Percentiles rank a stretch among this genome's conserved stretches.
These are phyloP conservation scores for Colletotrichum lindemuthianum DNA, from an alignment of 2,329 filamentous ascomycete genomes.

Conservation along the genomic window DNA sequence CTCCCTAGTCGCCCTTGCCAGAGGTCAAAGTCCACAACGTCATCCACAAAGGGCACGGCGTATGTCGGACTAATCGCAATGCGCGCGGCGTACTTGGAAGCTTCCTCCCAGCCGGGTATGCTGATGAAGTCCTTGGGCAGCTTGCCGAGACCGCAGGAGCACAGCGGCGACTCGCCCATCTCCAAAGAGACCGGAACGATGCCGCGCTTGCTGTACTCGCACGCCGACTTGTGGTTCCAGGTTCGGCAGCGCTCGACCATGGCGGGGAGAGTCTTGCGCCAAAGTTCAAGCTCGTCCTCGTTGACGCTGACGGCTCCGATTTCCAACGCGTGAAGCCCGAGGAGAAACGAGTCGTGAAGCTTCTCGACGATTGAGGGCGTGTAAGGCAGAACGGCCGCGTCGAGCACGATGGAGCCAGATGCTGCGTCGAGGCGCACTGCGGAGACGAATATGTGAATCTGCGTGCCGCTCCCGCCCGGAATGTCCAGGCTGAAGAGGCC, in stretches of 20 bases:
- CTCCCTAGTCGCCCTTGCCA: slow-evolving; percentile 2
- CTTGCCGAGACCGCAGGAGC: slow-evolving; percentile 56
- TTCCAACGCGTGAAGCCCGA: slow-evolving; percentile 48
- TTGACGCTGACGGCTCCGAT: slow-evolving; percentile 51
- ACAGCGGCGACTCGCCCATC: slow-evolving; percentile 51
- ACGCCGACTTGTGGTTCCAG: slow-evolving; percentile 53
- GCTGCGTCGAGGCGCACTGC: slow-evolving; percentile 56
- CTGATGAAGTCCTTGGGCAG: slow-evolving; percentile 52
- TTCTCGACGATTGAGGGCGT: slow-evolving; percentile 47
- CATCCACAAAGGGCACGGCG: slow-evolving; percentile 54
- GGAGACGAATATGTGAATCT: slow-evolving; percentile 54
- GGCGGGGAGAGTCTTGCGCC: slow-evolving; percentile 56
- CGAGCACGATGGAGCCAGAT: slow-evolving; percentile 53
- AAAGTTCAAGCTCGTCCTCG: slow-evolving; percentile 67
- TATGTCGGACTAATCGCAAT: slow-evolving; percentile 67
- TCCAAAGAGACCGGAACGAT: slow-evolving; percentile 52
- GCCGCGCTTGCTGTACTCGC: slow-evolving; percentile 53
- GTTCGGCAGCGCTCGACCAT: slow-evolving; percentile 60
- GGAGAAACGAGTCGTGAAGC: slow-evolving; percentile 50
- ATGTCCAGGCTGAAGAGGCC: slow-evolving; percentile 55
- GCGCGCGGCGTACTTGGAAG: slow-evolving; percentile 58
- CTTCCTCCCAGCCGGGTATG: slow-evolving; percentile 55
- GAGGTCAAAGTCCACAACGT: slow-evolving; percentile 43
- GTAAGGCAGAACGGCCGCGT: slow-evolving; percentile 58
- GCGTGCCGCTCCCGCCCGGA: slow-evolving; percentile 48